A percentile compares a stretch with the other conserved stretches of the same genome.
phyloP scores from a whole-genome alignment of 2,329 filamentous ascomycete genomes.

The Didymella arachidicola region DNA sequence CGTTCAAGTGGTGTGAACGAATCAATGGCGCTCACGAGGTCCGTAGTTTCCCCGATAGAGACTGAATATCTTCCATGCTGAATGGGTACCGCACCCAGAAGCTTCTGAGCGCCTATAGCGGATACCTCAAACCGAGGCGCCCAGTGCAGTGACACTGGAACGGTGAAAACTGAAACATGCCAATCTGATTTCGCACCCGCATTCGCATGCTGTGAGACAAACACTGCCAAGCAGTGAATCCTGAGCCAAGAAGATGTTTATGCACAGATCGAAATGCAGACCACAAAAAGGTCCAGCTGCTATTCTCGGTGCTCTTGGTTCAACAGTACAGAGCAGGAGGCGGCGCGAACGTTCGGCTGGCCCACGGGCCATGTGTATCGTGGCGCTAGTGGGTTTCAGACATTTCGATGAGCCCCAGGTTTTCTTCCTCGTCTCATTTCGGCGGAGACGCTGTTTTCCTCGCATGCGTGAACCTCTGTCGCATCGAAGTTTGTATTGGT shows the following conservation, averaged over 20 bases:
- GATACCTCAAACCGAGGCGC: too few relatives aligned
- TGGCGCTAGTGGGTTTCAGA: conserved; percentile 2
- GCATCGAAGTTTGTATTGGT: background rate
- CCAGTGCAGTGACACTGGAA: background rate
- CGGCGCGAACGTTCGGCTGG: background rate
- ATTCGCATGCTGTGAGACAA: background rate
- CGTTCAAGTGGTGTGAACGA: too few relatives aligned
- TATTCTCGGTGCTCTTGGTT: background rate
- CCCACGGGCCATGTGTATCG: background rate
- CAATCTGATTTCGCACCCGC: background rate
- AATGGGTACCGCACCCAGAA: too few relatives aligned
- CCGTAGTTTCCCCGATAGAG: background rate
- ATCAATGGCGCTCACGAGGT: background rate
- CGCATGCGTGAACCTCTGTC: too few relatives aligned
- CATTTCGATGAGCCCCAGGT: conserved; percentile 2
- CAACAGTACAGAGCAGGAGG: background rate
- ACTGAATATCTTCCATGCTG: background rate
- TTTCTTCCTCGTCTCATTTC: background rate
- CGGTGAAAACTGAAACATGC: background rate
- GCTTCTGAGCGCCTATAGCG: too few relatives aligned
- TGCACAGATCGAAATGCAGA: background rate
- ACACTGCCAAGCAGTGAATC: background rate
- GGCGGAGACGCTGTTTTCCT: background rate
- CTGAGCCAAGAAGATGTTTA: background rate
- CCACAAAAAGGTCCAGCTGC: background rate